phyloP scores from a whole-genome alignment of 306 rosid species.

The Ceratonia siliqua region DNA sequence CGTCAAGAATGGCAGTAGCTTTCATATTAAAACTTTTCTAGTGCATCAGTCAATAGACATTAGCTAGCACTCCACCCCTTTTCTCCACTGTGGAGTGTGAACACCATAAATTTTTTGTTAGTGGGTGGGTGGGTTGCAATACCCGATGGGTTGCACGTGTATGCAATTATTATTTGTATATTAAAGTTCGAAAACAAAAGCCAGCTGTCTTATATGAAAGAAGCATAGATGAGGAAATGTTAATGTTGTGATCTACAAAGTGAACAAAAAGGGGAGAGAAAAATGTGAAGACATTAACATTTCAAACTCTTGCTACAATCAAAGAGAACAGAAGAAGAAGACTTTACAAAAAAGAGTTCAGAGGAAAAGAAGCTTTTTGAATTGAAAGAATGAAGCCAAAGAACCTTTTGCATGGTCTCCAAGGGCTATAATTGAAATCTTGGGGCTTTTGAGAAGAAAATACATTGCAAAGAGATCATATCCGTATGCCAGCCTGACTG shows the following conservation, averaged over 20 bases:
- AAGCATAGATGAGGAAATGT: conserved; percentile 35
- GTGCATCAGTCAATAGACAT: conserved; percentile 36
- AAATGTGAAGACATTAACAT: conserved; percentile 32
- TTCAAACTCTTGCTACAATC: conserved; percentile 33
- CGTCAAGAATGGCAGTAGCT: conserved; percentile 6
- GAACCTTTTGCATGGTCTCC: conserved; percentile 99
- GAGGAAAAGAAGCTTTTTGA: conserved; percentile 53
- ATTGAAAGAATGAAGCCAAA: conserved; percentile 59
- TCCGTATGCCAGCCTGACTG: conserved; percentile 57
- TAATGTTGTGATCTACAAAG: conserved; percentile 45
- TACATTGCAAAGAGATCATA: conserved; percentile 37
- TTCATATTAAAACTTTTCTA: conserved; percentile 32
- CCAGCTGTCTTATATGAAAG: conserved; percentile 54
- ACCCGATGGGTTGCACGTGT: conserved; percentile 56
- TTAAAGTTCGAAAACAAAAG: conserved; percentile 38
- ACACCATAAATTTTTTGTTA: conserved; percentile 43
- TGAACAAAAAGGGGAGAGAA: conserved; percentile 29
- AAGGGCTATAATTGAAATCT: conserved; percentile 74
- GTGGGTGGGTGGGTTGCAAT: conserved; percentile 39
- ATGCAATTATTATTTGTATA: conserved; percentile 43
- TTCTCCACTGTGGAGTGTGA: conserved; percentile 35
- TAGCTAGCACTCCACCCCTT: conserved; percentile 17
- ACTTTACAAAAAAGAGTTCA: conserved; percentile 30
- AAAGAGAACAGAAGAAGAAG: conserved; percentile 36
- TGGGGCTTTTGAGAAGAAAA: conserved; percentile 64